Conservation (phyloP, 148 eudicot genomes). For the Hydrangea macrophylla region DNA sequence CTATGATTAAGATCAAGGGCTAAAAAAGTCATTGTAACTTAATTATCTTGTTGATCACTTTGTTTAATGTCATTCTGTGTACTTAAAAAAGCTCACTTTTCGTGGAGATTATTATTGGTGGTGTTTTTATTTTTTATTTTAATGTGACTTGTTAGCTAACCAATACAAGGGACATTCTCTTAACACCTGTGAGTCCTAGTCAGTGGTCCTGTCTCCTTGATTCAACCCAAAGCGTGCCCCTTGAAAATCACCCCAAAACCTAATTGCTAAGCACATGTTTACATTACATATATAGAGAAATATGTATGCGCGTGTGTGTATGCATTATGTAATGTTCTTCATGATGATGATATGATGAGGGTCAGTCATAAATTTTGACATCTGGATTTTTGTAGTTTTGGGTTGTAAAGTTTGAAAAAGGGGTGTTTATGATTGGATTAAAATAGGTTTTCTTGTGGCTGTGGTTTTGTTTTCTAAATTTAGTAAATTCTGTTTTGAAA, state of each 20-base stretch:
- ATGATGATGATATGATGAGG: not conserved
- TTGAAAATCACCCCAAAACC: constrained; percentile 45
- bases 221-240: constrained; percentile 93
- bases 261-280: constrained; percentile 75
- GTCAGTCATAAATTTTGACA: constrained; percentile 6
- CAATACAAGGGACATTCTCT: constrained; percentile 50
- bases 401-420: not conserved
- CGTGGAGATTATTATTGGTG: constrained; percentile 17
- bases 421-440: not conserved
- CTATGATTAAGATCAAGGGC: constrained; percentile 42
- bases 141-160: constrained; percentile 6
- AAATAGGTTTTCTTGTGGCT: not conserved
- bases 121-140: constrained; percentile 9
- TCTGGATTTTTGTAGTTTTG: not conserved
- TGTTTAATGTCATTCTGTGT: constrained; percentile 23
- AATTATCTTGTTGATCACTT: constrained; percentile 20
- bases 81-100: constrained; percentile 43
- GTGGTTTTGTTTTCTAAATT: constrained; percentile 4
- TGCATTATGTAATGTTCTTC: not conserved
- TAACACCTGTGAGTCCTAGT: constrained; percentile 41
- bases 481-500: constrained; percentile 6
- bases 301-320: not conserved
- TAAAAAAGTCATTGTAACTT: constrained; percentile 34
- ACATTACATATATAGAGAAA: not conserved
- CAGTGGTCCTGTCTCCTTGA: constrained; percentile 77